Evolutionary conservation across 371 early-diverging fungal species (phyloP).

Genomic region (Mortierella sp.): DNA sequence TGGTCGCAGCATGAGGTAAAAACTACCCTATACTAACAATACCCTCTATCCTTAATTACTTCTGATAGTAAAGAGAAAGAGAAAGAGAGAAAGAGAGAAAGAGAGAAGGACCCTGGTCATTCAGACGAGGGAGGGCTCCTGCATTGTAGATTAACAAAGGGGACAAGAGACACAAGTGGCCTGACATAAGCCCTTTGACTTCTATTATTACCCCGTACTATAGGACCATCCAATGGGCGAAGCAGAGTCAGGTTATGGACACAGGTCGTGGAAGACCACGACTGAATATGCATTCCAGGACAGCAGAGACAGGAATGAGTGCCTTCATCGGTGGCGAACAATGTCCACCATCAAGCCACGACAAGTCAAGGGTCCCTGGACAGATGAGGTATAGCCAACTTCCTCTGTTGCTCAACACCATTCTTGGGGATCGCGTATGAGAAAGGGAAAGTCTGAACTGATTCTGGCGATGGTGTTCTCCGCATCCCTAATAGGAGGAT

Average conservation of each 20-base stretch:
- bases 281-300: conserved; percentile 46
- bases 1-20: conserved; percentile 47
- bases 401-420: not conserved
- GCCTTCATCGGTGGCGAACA: conserved; percentile 47
- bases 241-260: conserved; percentile 26
- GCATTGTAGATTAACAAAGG: no score
- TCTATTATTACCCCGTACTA: not conserved
- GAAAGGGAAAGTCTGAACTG: no score
- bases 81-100: no score
- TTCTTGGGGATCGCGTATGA: not conserved
- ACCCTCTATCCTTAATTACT: not conserved
- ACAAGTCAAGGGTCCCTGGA: conserved; percentile 56
- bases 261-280: conserved; percentile 43
- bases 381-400: conserved; percentile 16
- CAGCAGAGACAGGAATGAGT: conserved; percentile 40
- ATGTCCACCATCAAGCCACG: conserved; percentile 29
- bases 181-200: no score
- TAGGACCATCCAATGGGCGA: conserved; percentile 36
- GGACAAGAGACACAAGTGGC: no score
- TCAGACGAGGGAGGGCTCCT: no score
- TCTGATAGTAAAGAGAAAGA: not conserved
- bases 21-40: not conserved
- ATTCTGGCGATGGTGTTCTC: no score
- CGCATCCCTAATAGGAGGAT: conserved; percentile 6
- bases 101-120: no score